These are phyloP conservation scores for Pythium aquatile DNA, from an alignment of 352 stramenopile species.

Conservation along the genomic window DNA sequence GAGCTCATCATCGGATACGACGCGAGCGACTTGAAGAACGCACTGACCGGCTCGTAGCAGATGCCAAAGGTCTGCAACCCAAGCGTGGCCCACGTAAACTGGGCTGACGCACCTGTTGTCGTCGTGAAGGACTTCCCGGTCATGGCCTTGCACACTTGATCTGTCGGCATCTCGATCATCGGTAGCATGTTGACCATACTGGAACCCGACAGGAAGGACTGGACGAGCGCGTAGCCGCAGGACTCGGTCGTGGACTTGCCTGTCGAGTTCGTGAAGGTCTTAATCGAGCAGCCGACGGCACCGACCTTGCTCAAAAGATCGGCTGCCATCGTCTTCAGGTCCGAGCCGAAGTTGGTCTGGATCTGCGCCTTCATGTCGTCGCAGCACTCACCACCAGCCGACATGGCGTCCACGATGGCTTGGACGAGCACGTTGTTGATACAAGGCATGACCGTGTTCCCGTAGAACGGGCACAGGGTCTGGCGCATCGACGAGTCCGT, in stretches of 20 bases:
- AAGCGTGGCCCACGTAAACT: constrained; percentile 33
- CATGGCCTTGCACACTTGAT: constrained; percentile 48
- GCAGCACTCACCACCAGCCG: constrained; percentile 33
- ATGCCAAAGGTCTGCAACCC: constrained; percentile 35
- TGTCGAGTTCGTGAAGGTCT: constrained; percentile 34
- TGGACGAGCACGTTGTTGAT: constrained; percentile 34
- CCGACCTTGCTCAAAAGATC: constrained; percentile 29
- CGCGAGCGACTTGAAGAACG: constrained; percentile 31
- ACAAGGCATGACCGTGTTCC: constrained; percentile 37
- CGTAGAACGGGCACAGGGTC: constrained; percentile 30
- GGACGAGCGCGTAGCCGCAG: constrained; percentile 33
- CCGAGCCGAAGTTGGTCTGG: constrained; percentile 32
- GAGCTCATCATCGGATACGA: constrained; percentile 34
- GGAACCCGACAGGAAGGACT: constrained; percentile 26
- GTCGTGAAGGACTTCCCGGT: constrained; percentile 38
- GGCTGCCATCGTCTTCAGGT: constrained; percentile 31
- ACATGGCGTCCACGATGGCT: constrained; percentile 24
- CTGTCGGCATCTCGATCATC: constrained; percentile 41
- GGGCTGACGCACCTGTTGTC: constrained; percentile 22
- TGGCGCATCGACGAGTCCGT: constrained; percentile 13
- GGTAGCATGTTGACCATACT: constrained; percentile 13
- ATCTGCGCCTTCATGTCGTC: constrained; percentile 39
- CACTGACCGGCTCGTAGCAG: constrained; percentile 42
- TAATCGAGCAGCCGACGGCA: constrained; percentile 36
- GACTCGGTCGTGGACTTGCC: constrained; percentile 29